Evolutionary conservation across 2,329 filamentous ascomycete genomes (phyloP), one percentile per base, ranked within the genome.

Genomic region (Cladobotryum protrusum): DNA sequence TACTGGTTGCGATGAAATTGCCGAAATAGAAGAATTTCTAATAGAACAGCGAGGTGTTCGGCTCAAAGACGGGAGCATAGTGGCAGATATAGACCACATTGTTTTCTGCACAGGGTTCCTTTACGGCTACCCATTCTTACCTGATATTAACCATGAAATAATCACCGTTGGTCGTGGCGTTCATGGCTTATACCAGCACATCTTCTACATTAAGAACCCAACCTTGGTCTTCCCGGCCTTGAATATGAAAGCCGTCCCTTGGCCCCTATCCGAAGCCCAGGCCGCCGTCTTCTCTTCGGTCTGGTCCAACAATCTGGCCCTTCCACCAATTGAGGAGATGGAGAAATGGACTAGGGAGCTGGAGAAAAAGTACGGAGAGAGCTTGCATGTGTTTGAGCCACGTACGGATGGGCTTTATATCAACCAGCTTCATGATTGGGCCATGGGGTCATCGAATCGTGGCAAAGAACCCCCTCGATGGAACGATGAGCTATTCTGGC

Each of bases 41-140:
- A 62, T 72, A 0, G 67, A 75, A 3, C 69, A 77, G 46, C 76
- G 81, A 54, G 82, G 78, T 3, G 76, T 93, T 2, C 72, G 77
- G 32, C 88, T 95, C 55, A 73, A 75, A 37, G 76, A 89, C 59
- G 86, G 85, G 2, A 73, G 73, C 0, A 62, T 85, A 9, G 86
- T 89, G 61, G 69, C 70, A 3, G 72, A 83, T 33, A 68, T 97
- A 49, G 91, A 96, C 60, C 78, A 81, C 1, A 71, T 96, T 5
- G 64, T 97, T 24, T 96, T 92, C 67, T 91, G 88, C 64, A 96
- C 92, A 0, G 92, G 92, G 0, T 97, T 95, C 61, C 79, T 95
- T 50, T 96, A 88, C 68, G 83, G 85, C 5, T 87, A 86, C 51
- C 89, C 90, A 0, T 96, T 96, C 61, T 64, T 85, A 4, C 63